phyloP scores from a whole-genome alignment of 768 basidiomycete genomes.

The Auricularia auricula-judae region DNA sequence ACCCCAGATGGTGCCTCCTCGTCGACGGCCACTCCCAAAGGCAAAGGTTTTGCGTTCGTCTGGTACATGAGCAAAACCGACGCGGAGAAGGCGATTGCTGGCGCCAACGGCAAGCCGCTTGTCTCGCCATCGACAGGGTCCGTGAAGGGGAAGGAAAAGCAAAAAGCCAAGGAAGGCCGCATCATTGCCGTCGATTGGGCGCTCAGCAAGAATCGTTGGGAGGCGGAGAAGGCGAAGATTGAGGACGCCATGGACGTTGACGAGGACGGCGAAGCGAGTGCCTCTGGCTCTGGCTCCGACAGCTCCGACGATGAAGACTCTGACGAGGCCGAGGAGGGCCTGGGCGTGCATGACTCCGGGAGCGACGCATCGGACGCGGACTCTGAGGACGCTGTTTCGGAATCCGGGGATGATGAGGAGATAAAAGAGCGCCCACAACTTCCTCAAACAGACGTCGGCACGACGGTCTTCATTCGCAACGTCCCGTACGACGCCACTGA shows the following conservation, averaged over 20 bases:
- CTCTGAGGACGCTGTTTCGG: slow-evolving; percentile 20
- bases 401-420: slow-evolving; percentile 20
- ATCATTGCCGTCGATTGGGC: slow-evolving; percentile 95
- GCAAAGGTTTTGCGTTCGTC: slow-evolving; percentile 85
- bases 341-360: slow-evolving; percentile 17
- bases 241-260: slow-evolving; percentile 22
- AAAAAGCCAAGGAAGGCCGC: slow-evolving; percentile 32
- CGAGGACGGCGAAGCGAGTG: slow-evolving; percentile 11
- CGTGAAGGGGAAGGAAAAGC: slow-evolving; percentile 43
- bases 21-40: slow-evolving; percentile 21
- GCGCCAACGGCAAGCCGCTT: slow-evolving; percentile 65
- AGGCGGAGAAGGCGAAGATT: slow-evolving; percentile 59
- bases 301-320: slow-evolving; percentile 15
- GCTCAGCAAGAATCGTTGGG: slow-evolving; percentile 86
- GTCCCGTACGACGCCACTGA: slow-evolving; percentile 87
- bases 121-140: slow-evolving; percentile 26
- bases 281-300: background rate
- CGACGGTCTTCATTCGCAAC: slow-evolving; percentile 90
- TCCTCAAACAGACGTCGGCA: slow-evolving; percentile 78
- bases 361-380: slow-evolving; percentile 15
- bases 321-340: slow-evolving; percentile 26
- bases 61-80: slow-evolving; percentile 85
- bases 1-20: no score
- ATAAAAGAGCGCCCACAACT: slow-evolving; percentile 49
- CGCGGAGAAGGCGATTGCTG: slow-evolving; percentile 71